These are phyloP conservation scores for Peziza echinospora DNA, from an alignment of 495 filamentous ascomycete genomes.

Conservation along the genomic window DNA sequence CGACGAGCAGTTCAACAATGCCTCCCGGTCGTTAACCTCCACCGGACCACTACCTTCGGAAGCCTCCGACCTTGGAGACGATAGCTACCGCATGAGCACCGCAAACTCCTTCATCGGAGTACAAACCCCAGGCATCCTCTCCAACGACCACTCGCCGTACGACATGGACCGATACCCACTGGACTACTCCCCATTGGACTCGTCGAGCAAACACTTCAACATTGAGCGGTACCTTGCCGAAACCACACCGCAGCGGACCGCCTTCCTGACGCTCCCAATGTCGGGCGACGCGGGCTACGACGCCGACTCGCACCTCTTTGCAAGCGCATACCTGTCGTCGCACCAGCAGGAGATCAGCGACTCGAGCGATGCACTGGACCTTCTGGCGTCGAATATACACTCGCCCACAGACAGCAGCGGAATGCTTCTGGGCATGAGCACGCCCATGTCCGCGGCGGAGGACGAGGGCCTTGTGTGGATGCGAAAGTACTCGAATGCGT, in stretches of 20 bases:
- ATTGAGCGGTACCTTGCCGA: background rate
- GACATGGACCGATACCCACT: conserved; percentile 13
- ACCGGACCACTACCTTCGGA: conserved; percentile 17
- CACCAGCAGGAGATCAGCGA: conserved; percentile 8
- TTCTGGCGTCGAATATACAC: background rate
- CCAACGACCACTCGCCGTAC: conserved; percentile 12
- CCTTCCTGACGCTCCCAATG: conserved; percentile 13
- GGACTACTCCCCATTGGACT: background rate
- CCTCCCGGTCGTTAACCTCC: conserved; percentile 7
- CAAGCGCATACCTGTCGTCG: conserved; percentile 4
- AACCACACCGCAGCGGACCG: conserved; percentile 5
- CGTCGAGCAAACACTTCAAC: conserved; percentile 5
- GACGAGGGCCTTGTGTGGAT: conserved; percentile 17
- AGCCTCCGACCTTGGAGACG: conserved; percentile 18
- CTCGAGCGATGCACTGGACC: conserved; percentile 9
- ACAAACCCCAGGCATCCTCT: conserved; percentile 5
- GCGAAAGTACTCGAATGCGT: background rate
- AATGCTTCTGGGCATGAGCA: background rate
- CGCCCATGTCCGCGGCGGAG: conserved; percentile 11
- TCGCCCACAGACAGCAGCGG: background rate
- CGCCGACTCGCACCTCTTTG: conserved; percentile 9
- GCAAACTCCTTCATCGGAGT: conserved; percentile 16
- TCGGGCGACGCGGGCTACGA: conserved; percentile 10
- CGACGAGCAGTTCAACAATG: conserved; percentile 15
- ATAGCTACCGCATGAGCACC: conserved; percentile 17